Percentiles rank a stretch among this genome's conserved stretches.
phyloP scores from a whole-genome alignment of 371 early-diverging fungal species.

The Mortierella sp. region DNA sequence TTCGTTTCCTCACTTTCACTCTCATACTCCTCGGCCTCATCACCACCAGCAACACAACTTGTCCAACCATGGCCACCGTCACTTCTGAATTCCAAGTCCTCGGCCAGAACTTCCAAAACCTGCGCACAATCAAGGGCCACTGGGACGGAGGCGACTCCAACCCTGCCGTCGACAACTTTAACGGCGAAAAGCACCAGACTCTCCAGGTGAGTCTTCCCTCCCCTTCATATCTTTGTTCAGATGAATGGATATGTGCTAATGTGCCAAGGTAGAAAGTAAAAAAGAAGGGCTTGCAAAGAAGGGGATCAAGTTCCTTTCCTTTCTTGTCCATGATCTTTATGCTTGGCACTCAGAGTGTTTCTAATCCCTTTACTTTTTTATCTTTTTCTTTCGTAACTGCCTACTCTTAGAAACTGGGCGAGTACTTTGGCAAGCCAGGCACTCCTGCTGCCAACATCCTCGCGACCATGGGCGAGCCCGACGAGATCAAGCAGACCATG shows the following conservation, averaged over 20 bases:
- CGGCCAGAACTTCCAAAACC: constrained; percentile 58
- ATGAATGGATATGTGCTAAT: not conserved
- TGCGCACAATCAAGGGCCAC: constrained; percentile 65
- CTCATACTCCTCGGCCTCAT: not conserved
- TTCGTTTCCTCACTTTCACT: not conserved
- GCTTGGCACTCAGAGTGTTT: not conserved
- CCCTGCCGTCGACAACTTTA: constrained; percentile 64
- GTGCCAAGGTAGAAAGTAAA: not conserved
- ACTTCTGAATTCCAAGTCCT: constrained; percentile 53
- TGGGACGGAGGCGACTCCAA: constrained; percentile 67
- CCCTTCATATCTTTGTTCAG: not conserved
- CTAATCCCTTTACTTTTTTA: not conserved
- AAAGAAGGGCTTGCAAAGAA: too few species aligned
- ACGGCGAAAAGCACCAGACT: constrained; percentile 67
- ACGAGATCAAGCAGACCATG: constrained; percentile 62
- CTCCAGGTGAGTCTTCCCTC: constrained; percentile 56
- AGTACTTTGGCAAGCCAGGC: constrained; percentile 61
- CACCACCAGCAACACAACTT: not conserved
- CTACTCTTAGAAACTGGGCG: constrained; percentile 58
- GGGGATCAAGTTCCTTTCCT: too few species aligned
- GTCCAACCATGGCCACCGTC: constrained; percentile 34
- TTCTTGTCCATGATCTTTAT: not conserved
- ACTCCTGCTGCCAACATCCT: constrained; percentile 62
- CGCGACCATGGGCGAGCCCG: constrained; percentile 66
- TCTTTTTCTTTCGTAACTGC: not conserved